Conservation (phyloP, 2,329 filamentous ascomycete species). For the Aspergillus ochraceus region DNA sequence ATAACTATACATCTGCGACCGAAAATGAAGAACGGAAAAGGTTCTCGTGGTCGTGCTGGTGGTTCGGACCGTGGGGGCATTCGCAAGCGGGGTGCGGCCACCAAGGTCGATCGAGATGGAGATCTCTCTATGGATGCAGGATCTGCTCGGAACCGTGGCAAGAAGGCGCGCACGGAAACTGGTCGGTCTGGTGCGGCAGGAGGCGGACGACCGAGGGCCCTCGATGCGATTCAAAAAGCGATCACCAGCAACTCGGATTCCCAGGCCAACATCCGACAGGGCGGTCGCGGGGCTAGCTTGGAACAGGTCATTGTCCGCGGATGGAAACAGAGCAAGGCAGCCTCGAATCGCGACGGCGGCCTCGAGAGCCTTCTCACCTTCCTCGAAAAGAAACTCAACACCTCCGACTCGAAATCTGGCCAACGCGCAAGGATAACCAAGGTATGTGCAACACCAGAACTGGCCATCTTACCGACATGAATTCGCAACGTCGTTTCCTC, state of each 20-base stretch:
- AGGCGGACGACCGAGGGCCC: conserved; percentile 29
- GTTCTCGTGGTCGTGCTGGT: conserved; percentile 28
- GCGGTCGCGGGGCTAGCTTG: conserved; percentile 27
- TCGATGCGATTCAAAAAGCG: conserved; percentile 39
- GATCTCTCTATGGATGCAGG: conserved; percentile 60
- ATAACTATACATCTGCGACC: not conserved
- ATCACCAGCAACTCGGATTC: conserved; percentile 31
- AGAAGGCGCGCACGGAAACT: conserved; percentile 34
- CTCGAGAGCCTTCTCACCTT: conserved; percentile 65
- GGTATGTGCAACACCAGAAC: conserved; percentile 63
- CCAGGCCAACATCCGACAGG: conserved; percentile 43
- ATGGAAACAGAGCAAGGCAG: conserved; percentile 68
- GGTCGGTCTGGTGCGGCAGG: conserved; percentile 25
- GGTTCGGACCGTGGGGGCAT: conserved; percentile 50
- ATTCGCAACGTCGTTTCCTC: conserved; percentile 33
- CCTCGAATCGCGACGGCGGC: conserved; percentile 66
- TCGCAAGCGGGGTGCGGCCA: conserved; percentile 48
- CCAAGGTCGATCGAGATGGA: conserved; percentile 59
- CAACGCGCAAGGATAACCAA: conserved; percentile 68
- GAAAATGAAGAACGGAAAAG: conserved; percentile 35
- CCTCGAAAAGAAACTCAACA: conserved; percentile 68
- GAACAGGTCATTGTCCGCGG: conserved; percentile 55
- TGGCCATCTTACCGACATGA: conserved; percentile 42
- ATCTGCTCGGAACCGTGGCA: conserved; percentile 36
- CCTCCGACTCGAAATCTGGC: conserved; percentile 49